A percentile compares a stretch with the other conserved stretches of the same genome.
Conservation (phyloP, 345 rosid genomes). For the Bretschneidera sinensis region DNA sequence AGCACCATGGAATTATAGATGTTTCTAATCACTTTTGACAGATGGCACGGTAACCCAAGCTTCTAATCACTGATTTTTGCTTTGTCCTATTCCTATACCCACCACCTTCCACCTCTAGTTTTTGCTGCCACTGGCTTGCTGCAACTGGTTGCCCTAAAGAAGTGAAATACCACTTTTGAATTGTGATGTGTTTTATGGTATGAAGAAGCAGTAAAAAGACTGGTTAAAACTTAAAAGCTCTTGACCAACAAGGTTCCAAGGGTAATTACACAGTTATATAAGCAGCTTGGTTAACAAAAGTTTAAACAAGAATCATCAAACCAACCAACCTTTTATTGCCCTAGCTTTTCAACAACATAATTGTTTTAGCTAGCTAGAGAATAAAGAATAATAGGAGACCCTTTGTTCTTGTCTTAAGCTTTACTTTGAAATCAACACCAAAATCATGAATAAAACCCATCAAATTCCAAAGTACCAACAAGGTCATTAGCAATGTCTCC, state of each 20-base stretch:
- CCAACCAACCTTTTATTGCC: conserved; percentile 1
- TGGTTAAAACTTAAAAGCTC: neutral
- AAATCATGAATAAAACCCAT: neutral
- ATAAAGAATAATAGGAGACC: too few relatives aligned
- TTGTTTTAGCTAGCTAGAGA: neutral
- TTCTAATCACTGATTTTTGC: too few relatives aligned
- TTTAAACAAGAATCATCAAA: conserved; percentile 13
- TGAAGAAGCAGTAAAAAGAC: neutral
- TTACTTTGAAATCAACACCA: neutral
- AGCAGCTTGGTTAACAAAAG: neutral
- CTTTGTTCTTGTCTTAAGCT: neutral
- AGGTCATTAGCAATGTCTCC: conserved; percentile 13
- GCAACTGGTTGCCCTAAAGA: conserved; percentile 2
- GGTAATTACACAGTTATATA: conserved; percentile 7
- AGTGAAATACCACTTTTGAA: neutral
- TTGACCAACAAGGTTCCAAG: conserved; percentile 6
- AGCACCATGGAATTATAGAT: conserved; percentile 17
- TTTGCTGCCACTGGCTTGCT: too few relatives aligned
- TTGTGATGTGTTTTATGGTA: neutral
- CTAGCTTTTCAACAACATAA: neutral
- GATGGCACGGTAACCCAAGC: conserved; percentile 25
- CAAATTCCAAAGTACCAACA: conserved; percentile 1
- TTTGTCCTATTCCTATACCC: too few relatives aligned
- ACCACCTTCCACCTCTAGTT: too few relatives aligned
- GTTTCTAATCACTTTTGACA: conserved; percentile 30